Conservation (phyloP, 768 basidiomycete species). For the Cystobasidium onofrii region DNA sequence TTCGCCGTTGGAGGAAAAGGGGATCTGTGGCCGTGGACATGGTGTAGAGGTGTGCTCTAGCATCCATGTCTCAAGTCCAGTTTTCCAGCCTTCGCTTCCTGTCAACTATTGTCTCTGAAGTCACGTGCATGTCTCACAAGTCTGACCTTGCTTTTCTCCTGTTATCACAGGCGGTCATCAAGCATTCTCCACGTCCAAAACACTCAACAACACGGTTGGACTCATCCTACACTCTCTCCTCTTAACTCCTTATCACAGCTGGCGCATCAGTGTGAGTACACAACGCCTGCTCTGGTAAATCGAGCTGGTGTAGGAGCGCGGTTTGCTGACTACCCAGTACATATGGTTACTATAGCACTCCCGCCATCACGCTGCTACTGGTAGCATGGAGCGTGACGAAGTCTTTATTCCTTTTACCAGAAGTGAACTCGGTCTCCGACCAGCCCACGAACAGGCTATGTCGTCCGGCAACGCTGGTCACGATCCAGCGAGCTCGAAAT, state of each 20-base stretch:
- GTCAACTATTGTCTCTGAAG: too few species aligned
- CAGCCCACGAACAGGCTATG: not conserved
- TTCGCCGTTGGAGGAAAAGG: too few species aligned
- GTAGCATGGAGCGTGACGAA: slow-evolving; percentile 87
- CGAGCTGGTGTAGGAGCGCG: not conserved
- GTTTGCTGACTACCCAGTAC: too few species aligned
- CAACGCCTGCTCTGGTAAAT: not conserved
- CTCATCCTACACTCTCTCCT: slow-evolving; percentile 85
- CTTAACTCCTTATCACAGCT: slow-evolving; percentile 92
- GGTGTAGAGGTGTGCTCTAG: too few species aligned
- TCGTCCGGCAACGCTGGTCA: not conserved
- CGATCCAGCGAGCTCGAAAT: slow-evolving; percentile 50
- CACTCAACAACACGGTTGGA: slow-evolving; percentile 82
- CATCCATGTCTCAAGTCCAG: too few species aligned
- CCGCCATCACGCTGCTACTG: slow-evolving; percentile 90
- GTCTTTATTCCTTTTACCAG: slow-evolving; percentile 92
- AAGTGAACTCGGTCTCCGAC: slow-evolving; percentile 54
- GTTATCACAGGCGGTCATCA: slow-evolving; percentile 73
- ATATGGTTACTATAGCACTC: too few species aligned
- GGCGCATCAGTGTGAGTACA: slow-evolving; percentile 64
- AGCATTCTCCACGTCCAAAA: slow-evolving; percentile 85
- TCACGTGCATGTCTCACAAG: not conserved
- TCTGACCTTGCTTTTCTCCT: not conserved
- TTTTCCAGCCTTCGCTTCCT: too few species aligned
- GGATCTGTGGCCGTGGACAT: too few species aligned